Evolutionary conservation across 805 yeast genomes (phyloP).

Genomic region (Maudiozyma turicensis): DNA sequence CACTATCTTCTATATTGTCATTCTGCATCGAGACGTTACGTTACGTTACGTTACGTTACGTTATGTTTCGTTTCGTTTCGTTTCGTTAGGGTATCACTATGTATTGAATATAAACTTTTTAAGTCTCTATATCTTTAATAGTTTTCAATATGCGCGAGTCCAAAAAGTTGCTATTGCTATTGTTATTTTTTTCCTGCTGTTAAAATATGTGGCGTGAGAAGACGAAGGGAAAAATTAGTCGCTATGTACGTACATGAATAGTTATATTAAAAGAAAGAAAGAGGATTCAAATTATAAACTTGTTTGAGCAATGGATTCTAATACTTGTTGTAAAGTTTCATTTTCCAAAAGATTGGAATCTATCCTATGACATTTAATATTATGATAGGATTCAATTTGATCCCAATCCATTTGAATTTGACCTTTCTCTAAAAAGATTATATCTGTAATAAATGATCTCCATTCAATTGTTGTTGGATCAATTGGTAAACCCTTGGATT

Average conservation of each 20-base stretch:
- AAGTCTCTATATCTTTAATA: too few relatives aligned
- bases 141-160: too few relatives aligned
- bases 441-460: conserved; percentile 50
- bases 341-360: conserved; percentile 19
- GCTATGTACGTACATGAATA: too few relatives aligned
- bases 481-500: conserved; percentile 11
- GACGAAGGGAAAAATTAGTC: too few relatives aligned
- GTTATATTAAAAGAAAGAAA: too few relatives aligned
- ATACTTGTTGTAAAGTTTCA: conserved; percentile 10
- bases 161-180: too few relatives aligned
- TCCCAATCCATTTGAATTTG: conserved; percentile 42
- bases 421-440: conserved; percentile 44
- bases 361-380: conserved; percentile 37
- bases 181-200: too few relatives aligned
- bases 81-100: too few relatives aligned
- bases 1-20: background rate
- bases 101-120: too few relatives aligned
- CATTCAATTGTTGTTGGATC: conserved; percentile 22
- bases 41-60: too few relatives aligned
- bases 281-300: conserved; percentile 29
- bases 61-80: too few relatives aligned
- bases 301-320: background rate
- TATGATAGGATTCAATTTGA: conserved; percentile 29
- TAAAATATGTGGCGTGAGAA: too few relatives aligned
- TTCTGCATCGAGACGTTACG: background rate